Conservation (phyloP, 306 rosid genomes). For the Lagenaria siceraria region DNA sequence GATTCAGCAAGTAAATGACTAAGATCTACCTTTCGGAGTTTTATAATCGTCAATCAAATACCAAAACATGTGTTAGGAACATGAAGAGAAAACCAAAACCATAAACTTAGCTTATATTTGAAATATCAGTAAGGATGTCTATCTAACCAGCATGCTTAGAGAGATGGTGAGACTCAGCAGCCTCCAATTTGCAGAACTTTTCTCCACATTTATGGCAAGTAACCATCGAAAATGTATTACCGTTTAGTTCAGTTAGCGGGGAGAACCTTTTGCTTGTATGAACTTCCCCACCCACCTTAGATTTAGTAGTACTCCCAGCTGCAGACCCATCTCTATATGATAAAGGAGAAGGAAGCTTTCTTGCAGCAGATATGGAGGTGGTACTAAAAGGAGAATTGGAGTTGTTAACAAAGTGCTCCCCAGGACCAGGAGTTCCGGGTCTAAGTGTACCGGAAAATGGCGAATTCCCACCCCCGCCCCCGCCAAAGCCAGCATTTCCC, state of each 20-base stretch:
- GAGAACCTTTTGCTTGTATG: conserved; percentile 42
- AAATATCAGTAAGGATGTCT: background rate
- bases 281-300: conserved; percentile 21
- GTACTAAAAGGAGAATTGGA: conserved; percentile 48
- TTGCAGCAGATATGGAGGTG: conserved; percentile 45
- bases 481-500: background rate
- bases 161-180: conserved; percentile 83
- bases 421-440: conserved; percentile 89
- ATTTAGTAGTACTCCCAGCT: conserved; percentile 15
- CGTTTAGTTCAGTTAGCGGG: conserved; percentile 36
- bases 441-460: conserved; percentile 58
- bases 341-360: conserved; percentile 42
- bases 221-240: conserved; percentile 21
- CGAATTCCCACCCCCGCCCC: conserved; percentile 21
- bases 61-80: background rate
- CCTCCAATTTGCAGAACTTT: conserved; percentile 71
- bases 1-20: background rate
- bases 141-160: conserved; percentile 78
- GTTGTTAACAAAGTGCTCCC: conserved; percentile 51
- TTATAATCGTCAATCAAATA: background rate
- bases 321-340: conserved; percentile 44
- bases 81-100: background rate
- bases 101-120: background rate
- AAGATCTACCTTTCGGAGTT: background rate
- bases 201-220: conserved; percentile 89